These are phyloP conservation scores for Cyathus striatus DNA, from an alignment of 768 basidiomycete species.

Conservation along the genomic window DNA sequence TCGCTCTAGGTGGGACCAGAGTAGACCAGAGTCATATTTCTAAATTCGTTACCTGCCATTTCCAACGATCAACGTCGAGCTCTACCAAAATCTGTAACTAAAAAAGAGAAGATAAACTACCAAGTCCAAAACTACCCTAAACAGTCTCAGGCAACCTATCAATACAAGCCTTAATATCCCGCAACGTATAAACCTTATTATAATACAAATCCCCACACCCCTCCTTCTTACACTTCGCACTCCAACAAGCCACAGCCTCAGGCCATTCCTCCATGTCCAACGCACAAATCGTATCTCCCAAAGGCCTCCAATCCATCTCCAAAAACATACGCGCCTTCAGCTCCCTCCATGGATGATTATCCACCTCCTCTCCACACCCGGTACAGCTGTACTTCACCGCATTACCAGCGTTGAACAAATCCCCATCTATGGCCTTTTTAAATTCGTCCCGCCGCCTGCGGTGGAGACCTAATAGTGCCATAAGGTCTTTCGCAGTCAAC, in stretches of 20 bases:
- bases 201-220: conserved; percentile 27
- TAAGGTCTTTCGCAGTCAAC: conserved; percentile 27
- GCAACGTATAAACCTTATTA: conserved; percentile 26
- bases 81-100: too few relatives aligned
- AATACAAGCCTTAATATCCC: conserved; percentile 24
- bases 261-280: conserved; percentile 39
- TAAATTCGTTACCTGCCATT: too few relatives aligned
- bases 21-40: too few relatives aligned
- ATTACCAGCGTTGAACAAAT: conserved; percentile 33
- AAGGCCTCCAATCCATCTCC: conserved; percentile 34
- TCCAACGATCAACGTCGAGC: too few relatives aligned
- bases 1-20: too few relatives aligned
- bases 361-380: conserved; percentile 23
- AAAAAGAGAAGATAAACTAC: too few relatives aligned
- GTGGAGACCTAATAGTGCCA: conserved; percentile 34
- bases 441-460: conserved; percentile 32
- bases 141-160: conserved; percentile 21
- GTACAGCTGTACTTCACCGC: conserved; percentile 18
- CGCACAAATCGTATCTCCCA: conserved; percentile 29
- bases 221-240: conserved; percentile 22
- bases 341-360: conserved; percentile 33
- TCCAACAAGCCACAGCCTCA: conserved; percentile 34
- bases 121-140: too few relatives aligned
- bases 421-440: conserved; percentile 25
- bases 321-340: conserved; percentile 31